These are phyloP conservation scores for Trichoderma parareesei DNA, from an alignment of 495 filamentous ascomycete genomes.

Conservation along the genomic window DNA sequence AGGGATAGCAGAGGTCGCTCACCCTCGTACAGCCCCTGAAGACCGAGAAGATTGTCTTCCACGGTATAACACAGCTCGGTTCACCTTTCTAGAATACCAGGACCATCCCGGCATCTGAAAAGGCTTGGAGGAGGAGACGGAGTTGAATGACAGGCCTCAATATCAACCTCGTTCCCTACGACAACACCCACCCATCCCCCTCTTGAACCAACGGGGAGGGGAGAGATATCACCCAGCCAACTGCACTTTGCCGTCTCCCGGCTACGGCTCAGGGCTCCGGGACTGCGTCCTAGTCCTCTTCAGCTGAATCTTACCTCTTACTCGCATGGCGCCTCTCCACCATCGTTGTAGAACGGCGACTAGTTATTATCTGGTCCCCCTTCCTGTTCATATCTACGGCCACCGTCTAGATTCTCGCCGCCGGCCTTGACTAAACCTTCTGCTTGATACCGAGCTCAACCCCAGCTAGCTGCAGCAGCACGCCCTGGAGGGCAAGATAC, in stretches of 20 bases:
- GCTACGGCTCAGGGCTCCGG: background rate
- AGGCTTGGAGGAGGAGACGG: background rate
- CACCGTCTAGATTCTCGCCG: background rate
- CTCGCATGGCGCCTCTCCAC: constrained; percentile 1
- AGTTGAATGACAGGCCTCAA: background rate
- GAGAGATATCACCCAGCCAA: constrained; percentile 8
- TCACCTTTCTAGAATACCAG: background rate
- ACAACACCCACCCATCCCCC: background rate
- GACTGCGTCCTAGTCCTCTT: background rate
- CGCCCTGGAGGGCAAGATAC: constrained; percentile 2
- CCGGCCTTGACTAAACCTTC: background rate
- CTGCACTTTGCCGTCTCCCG: background rate
- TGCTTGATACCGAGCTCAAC: background rate
- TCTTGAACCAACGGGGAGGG: background rate
- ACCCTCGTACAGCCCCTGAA: background rate
- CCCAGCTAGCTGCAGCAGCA: background rate
- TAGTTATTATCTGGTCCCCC: background rate
- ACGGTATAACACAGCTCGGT: background rate
- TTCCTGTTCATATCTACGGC: background rate
- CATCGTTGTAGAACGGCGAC: background rate
- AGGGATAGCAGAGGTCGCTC: background rate
- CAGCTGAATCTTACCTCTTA: constrained; percentile 5
- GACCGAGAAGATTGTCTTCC: no score
- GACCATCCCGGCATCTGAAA: background rate
- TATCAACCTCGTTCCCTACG: background rate